phyloP scores from a whole-genome alignment of 2,329 filamentous ascomycete species.

The Hortaea sp. region DNA sequence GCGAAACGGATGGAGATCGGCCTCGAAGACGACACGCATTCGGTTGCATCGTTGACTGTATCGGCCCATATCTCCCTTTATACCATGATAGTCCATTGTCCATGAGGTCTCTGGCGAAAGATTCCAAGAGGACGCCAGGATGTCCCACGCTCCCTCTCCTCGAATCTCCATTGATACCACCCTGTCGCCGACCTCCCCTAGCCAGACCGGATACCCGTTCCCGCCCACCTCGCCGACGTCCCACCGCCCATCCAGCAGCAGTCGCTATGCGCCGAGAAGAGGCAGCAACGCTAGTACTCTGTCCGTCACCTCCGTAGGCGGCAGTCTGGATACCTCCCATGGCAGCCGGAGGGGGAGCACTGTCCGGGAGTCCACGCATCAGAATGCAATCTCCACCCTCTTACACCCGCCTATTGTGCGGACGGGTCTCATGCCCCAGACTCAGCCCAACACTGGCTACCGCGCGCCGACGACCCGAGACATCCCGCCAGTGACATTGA shows the following conservation, averaged over 20 bases:
- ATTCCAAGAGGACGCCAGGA: constrained; percentile 7
- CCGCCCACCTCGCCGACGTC: constrained; percentile 30
- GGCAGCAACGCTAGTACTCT: constrained; percentile 64
- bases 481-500: constrained; percentile 85
- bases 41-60: too few species aligned
- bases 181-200: constrained; percentile 31
- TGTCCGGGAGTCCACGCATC: constrained; percentile 57
- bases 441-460: constrained; percentile 55
- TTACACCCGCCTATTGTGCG: constrained; percentile 82
- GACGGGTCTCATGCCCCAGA: constrained; percentile 75
- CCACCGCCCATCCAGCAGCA: constrained; percentile 36
- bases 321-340: constrained; percentile 54
- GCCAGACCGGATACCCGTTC: constrained; percentile 44
- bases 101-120: not conserved
- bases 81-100: not conserved
- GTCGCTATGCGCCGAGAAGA: constrained; percentile 50
- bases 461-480: constrained; percentile 77
- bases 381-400: constrained; percentile 93
- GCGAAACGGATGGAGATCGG: too few species aligned
- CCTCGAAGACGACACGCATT: too few species aligned
- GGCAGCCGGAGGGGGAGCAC: constrained; percentile 41
- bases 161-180: constrained; percentile 36
- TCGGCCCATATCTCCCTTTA: too few species aligned
- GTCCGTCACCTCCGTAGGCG: constrained; percentile 79
- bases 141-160: constrained; percentile 47